Conservation (phyloP, 2,329 filamentous ascomycete genomes). For the Colletotrichum sp. region DNA sequence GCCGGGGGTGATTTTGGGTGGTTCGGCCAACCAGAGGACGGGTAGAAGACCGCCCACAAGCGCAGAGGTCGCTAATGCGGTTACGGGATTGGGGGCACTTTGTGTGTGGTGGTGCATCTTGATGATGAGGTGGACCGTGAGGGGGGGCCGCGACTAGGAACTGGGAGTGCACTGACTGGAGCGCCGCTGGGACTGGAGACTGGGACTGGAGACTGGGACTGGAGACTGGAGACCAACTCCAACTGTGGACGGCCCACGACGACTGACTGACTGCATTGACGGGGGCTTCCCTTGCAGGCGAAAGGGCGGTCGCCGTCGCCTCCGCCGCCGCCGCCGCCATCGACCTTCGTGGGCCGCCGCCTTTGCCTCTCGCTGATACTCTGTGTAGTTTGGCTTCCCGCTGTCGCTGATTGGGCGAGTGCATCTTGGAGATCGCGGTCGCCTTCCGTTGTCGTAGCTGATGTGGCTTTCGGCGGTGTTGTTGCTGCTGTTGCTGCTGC, state of each 20-base stretch:
- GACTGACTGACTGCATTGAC: background rate
- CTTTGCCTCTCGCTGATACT: background rate
- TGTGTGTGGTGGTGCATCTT: background rate
- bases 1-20: background rate
- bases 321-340: background rate
- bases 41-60: conserved; percentile 3
- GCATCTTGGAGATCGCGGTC: background rate
- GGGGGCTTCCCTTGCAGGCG: conserved; percentile 14
- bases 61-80: background rate
- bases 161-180: background rate
- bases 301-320: conserved; percentile 20
- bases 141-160: background rate
- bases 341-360: conserved; percentile 5
- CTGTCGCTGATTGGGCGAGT: background rate
- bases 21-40: conserved; percentile 10
- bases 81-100: background rate
- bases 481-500: background rate
- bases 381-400: background rate
- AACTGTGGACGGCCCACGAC: background rate
- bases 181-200: background rate
- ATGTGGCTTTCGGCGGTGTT: background rate
- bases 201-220: background rate
- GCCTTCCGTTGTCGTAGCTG: background rate
- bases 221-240: background rate
- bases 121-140: background rate